These are phyloP conservation scores for Zygosaccharomyces lentus DNA, from an alignment of 805 yeast genomes.

Conservation along the genomic window DNA sequence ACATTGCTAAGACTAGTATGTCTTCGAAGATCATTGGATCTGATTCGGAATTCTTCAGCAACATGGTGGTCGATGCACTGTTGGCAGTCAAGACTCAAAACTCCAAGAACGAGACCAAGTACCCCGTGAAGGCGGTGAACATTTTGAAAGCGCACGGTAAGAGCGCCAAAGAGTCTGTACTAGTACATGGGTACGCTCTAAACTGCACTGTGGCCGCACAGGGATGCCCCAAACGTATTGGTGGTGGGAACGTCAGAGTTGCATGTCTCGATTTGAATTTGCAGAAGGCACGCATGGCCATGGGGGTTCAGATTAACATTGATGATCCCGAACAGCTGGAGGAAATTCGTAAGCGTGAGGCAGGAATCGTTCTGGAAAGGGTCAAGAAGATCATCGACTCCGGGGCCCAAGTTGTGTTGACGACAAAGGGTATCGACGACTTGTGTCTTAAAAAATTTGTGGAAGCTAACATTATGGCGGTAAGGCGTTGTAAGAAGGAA, in stretches of 20 bases:
- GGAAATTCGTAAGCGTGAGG: conserved; percentile 83
- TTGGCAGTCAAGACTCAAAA: conserved; percentile 90
- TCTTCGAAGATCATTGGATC: conserved; percentile 93
- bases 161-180: conserved; percentile 77
- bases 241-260: conserved; percentile 58
- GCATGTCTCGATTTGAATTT: conserved; percentile 89
- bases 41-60: conserved; percentile 84
- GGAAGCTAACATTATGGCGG: conserved; percentile 90
- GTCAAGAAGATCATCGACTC: conserved; percentile 74
- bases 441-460: conserved; percentile 86
- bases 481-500: conserved; percentile 94
- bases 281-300: conserved; percentile 95
- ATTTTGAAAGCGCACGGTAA: conserved; percentile 96
- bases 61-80: conserved; percentile 92
- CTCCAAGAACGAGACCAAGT: conserved; percentile 79
- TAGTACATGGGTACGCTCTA: conserved; percentile 91
- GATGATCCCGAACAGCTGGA: conserved; percentile 97
- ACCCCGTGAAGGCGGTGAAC: conserved; percentile 97
- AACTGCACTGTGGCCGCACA: conserved; percentile 97
- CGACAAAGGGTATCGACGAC: conserved; percentile 94
- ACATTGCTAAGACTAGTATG: conserved; percentile 96
- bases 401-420: conserved; percentile 89
- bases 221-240: conserved; percentile 73
- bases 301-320: conserved; percentile 95
- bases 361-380: conserved; percentile 78